Evolutionary conservation across 306 rosid species (phyloP).

Genomic region (Quercus variabilis): DNA sequence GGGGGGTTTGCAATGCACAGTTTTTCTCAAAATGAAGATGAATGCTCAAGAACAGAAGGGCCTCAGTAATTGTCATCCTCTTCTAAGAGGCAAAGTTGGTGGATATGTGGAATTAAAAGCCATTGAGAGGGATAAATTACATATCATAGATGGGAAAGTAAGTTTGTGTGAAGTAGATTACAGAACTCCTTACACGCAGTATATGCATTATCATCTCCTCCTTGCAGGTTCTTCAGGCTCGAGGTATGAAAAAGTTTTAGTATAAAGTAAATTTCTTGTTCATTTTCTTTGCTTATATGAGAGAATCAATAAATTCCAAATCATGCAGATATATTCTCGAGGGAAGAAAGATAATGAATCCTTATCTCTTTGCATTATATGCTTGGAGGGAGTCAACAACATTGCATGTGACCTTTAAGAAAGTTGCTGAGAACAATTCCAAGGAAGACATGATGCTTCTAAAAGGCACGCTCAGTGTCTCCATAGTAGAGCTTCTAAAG

Average conservation of each 20-base stretch:
- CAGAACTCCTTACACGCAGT: slow-evolving; percentile 37
- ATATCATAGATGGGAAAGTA: slow-evolving; percentile 21
- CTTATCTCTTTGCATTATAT: slow-evolving; percentile 22
- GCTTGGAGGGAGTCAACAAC: slow-evolving; percentile 35
- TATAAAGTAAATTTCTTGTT: not conserved
- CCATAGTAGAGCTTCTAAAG: slow-evolving; percentile 26
- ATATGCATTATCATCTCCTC: slow-evolving; percentile 32
- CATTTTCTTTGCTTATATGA: not conserved
- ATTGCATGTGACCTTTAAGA: slow-evolving; percentile 22
- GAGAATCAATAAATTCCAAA: not conserved
- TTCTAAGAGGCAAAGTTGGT: slow-evolving; percentile 29
- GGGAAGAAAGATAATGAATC: slow-evolving; percentile 33
- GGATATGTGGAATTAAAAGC: slow-evolving; percentile 28
- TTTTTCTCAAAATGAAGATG: slow-evolving; percentile 28
- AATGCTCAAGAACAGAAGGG: slow-evolving; percentile 9
- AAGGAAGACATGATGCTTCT: slow-evolving; percentile 7
- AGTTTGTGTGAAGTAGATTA: slow-evolving; percentile 26
- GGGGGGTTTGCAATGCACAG: slow-evolving; percentile 34
- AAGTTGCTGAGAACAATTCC: slow-evolving; percentile 18
- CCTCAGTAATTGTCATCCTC: slow-evolving; percentile 13
- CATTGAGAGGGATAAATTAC: slow-evolving; percentile 28
- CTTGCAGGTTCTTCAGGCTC: slow-evolving; percentile 34
- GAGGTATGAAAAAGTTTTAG: slow-evolving; percentile 14
- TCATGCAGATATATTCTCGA: slow-evolving; percentile 34
- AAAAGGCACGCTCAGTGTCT: slow-evolving; percentile 26